Evolutionary conservation across 1,139 yeast genomes (phyloP).

Genomic region (Sugiyamaella grinbergsii): DNA sequence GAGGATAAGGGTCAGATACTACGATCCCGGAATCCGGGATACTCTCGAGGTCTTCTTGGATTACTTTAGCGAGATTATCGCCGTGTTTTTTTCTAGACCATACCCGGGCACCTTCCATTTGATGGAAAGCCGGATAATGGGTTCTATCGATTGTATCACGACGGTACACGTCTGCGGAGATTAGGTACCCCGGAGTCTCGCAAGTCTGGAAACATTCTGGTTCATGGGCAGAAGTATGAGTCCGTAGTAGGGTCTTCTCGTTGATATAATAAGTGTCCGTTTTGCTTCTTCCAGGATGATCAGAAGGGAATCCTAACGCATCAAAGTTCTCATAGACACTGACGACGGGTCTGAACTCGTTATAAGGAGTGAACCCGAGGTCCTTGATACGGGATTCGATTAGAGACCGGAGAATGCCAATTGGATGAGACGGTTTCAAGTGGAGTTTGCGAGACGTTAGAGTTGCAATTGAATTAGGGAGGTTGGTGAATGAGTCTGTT

Average conservation of each 20-base stretch:
- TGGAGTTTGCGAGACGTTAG: slow-evolving; percentile 76
- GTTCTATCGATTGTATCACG: slow-evolving; percentile 94
- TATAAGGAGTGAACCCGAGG: slow-evolving; percentile 77
- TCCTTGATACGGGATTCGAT: slow-evolving; percentile 68
- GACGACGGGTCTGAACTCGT: slow-evolving; percentile 81
- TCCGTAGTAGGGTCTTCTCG: slow-evolving; percentile 67
- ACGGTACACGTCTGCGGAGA: slow-evolving; percentile 94
- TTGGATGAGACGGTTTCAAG: slow-evolving; percentile 75
- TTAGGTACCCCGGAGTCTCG: slow-evolving; percentile 82
- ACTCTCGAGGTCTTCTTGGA: slow-evolving; percentile 59
- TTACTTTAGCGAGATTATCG: slow-evolving; percentile 47
- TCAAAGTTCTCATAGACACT: slow-evolving; percentile 84
- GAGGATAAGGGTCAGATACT: slow-evolving; percentile 73
- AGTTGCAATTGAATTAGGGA: slow-evolving; percentile 70
- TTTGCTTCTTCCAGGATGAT: slow-evolving; percentile 91
- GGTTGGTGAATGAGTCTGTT: slow-evolving; percentile 83
- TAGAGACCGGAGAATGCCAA: slow-evolving; percentile 77
- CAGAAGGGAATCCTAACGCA: slow-evolving; percentile 82
- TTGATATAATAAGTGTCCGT: slow-evolving; percentile 93
- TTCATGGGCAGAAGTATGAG: slow-evolving; percentile 98
- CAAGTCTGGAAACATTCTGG: slow-evolving; percentile 71
- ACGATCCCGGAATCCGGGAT: slow-evolving; percentile 67
- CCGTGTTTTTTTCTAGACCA: slow-evolving; percentile 62
- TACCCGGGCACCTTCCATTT: slow-evolving; percentile 92
- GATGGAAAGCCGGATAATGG: slow-evolving; percentile 97